Base-by-base conservation (phyloP, 305 asterid species). In the Andrographis paniculata region DNA sequence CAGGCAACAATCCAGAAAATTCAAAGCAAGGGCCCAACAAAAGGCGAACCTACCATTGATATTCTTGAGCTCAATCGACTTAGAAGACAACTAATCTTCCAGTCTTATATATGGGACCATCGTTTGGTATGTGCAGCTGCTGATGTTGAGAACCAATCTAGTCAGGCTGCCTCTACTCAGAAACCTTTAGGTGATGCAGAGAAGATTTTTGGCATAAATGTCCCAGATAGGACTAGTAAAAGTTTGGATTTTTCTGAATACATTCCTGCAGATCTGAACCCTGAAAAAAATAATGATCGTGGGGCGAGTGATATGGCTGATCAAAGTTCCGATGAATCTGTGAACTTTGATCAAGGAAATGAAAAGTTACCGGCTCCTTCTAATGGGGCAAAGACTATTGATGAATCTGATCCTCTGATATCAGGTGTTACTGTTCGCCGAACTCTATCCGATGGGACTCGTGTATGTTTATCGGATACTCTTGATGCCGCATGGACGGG, bases 401-500 rank as follows among this genome's bases (percentile, higher is more conserved):
- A 63, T 17, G 74, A 65, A 44, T 65, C 71, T 14, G 70, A 71
- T 66, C 73, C 72, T n/a, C 65, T 61, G 30, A 66, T 61, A 61
- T 63, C 82, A 11, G 68, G 66, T 52, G 61, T 50, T 13, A 55
- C 51, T 37, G 64, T 68, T 46, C 82, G 62, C 56, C 68, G 80
- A 58, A 76, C 76, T 41, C 77, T 80, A 39, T 75, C 95, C 15
- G 87, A 74, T 42, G 93, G 85, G n/a, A 42, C 76, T 52, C 80
- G 93, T 23, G 61, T 67, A 52, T 71, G 80, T 68, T 64, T 91
- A 71, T 78, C 94, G 22, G 85, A 80, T 53, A 77, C 96, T 40
- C 83, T 83, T 45, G 89, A 87, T 71, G 95, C 95, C 30, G 94
- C 88, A 6, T 91, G 96, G 96, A 91, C 82, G 7, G 93, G 99